These are phyloP conservation scores for Pseudozyma sp. DNA, from an alignment of 1,284 basidiomycete genomes.

Conservation along the genomic window DNA sequence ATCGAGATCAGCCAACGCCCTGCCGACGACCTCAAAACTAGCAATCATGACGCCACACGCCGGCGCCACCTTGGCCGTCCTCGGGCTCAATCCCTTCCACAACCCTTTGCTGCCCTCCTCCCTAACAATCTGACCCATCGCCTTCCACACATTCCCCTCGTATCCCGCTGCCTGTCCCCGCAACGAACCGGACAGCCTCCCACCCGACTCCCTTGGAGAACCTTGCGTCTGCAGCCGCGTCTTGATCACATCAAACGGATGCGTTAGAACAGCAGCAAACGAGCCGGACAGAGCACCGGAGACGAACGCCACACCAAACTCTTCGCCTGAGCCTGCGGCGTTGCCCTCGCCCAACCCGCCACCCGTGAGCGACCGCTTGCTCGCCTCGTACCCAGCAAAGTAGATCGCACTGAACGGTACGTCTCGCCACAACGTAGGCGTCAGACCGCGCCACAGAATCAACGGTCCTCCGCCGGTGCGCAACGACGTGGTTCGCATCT, in stretches of 20 bases:
- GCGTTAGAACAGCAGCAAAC: slow-evolving; percentile 86
- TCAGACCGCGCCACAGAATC: slow-evolving; percentile 89
- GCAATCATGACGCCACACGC: slow-evolving; percentile 98
- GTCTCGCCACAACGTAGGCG: slow-evolving; percentile 93
- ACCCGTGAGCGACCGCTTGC: slow-evolving; percentile 66
- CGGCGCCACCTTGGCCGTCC: slow-evolving; percentile 96
- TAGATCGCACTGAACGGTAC: slow-evolving; percentile 96
- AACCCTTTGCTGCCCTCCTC: slow-evolving; percentile 83
- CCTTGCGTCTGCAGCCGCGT: slow-evolving; percentile 79
- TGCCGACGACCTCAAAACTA: slow-evolving; percentile 81
- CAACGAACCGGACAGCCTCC: slow-evolving; percentile 6
- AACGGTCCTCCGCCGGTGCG: slow-evolving; percentile 72
- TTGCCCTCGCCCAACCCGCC: slow-evolving; percentile 69
- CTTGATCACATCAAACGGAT: slow-evolving; percentile 96
- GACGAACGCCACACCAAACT: slow-evolving; percentile 81
- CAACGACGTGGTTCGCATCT: slow-evolving; percentile 46
- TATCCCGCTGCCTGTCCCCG: not conserved
- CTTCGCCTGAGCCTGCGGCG: slow-evolving; percentile 70
- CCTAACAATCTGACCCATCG: slow-evolving; percentile 78
- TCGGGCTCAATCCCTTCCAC: slow-evolving; percentile 86
- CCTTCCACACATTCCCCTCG: slow-evolving; percentile 9
- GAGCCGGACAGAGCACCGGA: slow-evolving; percentile 76
- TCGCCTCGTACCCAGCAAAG: slow-evolving; percentile 74
- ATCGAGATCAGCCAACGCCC: slow-evolving; percentile 43
- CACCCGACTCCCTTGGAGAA: not conserved